Evolutionary conservation across 2,329 filamentous ascomycete species (phyloP), one percentile per base, ranked within the genome.

Genomic region (Knoxdaviesia capensis): DNA sequence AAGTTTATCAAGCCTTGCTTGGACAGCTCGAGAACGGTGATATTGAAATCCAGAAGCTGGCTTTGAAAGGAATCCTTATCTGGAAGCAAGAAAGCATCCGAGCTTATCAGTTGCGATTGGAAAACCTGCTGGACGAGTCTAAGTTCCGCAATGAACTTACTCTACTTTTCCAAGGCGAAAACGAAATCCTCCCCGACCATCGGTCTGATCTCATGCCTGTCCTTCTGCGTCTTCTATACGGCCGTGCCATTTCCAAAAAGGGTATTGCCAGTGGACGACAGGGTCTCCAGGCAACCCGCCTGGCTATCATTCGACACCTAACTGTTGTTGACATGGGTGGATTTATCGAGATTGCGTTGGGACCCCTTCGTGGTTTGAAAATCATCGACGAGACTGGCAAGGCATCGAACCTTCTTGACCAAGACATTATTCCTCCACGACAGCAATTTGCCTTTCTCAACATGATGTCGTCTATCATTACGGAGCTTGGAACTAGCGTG

Each of bases 141-240:
- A 74, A 83, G 40, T 94, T 96, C 60, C 84, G 86, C 53, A 90
- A 96, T 52, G 88, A 96, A 55, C 69, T 98, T n/a, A 80, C 85
- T 1, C 75, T 90, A 5, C 80, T 98, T 48, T 70, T 98, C 42
- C 80, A 85, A 52, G 72, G 80, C 10, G 77, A 82, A 11, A 76
- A 76, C 44, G 60, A 77, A 43, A 80, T 94, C 48, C 76, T 78
- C 49, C 63, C 76, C 6, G 73, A 80, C 41, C 85, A 98, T 53
- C 74, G 80, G 6, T 53, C 63, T 4, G 71, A 75, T 38, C 59
- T 94, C 34, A 83, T 96, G 68, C 88, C 90, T 1, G 74, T 98
- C 5, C 66, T 98, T 30, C 69, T 98, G 33, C 74, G 87, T 40
- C 61, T 98, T 33, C 65, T 98, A 2, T 98, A 96, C 56, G 90